Evolutionary conservation across 2,329 filamentous ascomycete species (phyloP).

Genomic region (Lecanosticta acicola): DNA sequence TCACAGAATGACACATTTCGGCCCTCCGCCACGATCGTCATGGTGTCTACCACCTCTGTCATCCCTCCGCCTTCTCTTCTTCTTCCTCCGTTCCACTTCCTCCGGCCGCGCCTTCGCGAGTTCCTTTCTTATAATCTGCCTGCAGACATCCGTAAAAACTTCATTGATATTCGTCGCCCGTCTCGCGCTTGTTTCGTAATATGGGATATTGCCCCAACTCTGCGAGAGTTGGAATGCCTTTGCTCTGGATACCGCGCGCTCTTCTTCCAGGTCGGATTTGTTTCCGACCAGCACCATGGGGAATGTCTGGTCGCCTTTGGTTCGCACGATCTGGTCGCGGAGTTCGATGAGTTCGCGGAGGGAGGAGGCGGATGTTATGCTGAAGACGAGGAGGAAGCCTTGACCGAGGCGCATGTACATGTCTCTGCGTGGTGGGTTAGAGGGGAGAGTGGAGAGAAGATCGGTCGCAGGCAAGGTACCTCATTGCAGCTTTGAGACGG

Average conservation of each 20-base stretch:
- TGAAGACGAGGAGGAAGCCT: slow-evolving; percentile 87
- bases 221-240: slow-evolving; percentile 81
- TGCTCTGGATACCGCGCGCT: slow-evolving; percentile 69
- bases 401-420: slow-evolving; percentile 92
- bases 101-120: slow-evolving; percentile 16
- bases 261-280: slow-evolving; percentile 84
- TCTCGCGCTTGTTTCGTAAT: slow-evolving; percentile 83
- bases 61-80: not conserved
- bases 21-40: not conserved
- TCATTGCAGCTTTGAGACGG: slow-evolving; percentile 20
- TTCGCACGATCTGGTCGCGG: slow-evolving; percentile 82
- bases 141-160: slow-evolving; percentile 56
- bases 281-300: slow-evolving; percentile 88
- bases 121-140: slow-evolving; percentile 35
- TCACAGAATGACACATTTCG: slow-evolving; percentile 2
- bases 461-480: too few species aligned
- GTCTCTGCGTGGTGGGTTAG: slow-evolving; percentile 47
- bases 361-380: slow-evolving; percentile 80
- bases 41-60: not conserved
- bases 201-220: slow-evolving; percentile 77
- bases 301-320: slow-evolving; percentile 63
- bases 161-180: slow-evolving; percentile 84
- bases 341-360: slow-evolving; percentile 74
- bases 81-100: not conserved
- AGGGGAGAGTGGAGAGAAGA: too few species aligned